These are phyloP conservation scores for Termitomyces sp. DNA, from an alignment of 768 basidiomycete genomes.

Conservation along the genomic window DNA sequence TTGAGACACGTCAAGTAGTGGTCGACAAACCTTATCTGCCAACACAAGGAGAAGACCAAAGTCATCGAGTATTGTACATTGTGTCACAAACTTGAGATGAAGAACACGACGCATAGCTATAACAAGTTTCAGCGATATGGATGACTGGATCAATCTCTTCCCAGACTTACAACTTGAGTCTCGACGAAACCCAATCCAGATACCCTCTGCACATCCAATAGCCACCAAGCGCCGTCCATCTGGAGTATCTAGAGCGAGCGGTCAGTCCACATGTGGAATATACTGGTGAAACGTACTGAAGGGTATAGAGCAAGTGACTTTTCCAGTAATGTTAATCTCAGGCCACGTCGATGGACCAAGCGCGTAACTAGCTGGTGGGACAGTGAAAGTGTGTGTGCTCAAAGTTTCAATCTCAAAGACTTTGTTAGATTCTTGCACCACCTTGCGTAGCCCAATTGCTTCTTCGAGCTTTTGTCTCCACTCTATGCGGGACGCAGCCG, in stretches of 20 bases:
- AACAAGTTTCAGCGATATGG: constrained; percentile 28
- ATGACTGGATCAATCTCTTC: background rate
- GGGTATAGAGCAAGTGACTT: constrained; percentile 92
- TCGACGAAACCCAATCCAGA: constrained; percentile 91
- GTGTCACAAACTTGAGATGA: constrained; percentile 88
- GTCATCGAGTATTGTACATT: constrained; percentile 92
- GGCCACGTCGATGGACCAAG: constrained; percentile 54
- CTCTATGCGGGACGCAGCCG: constrained; percentile 62
- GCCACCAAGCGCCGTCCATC: constrained; percentile 83
- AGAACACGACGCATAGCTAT: constrained; percentile 87
- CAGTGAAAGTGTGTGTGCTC: constrained; percentile 82
- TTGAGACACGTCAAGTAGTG: constrained; percentile 22
- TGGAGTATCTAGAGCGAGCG: constrained; percentile 58
- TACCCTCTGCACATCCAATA: constrained; percentile 88
- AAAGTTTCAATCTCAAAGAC: constrained; percentile 93
- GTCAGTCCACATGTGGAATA: background rate
- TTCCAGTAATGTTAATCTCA: constrained; percentile 72
- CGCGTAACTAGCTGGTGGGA: constrained; percentile 57
- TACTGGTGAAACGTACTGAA: constrained; percentile 56
- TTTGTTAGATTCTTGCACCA: constrained; percentile 89
- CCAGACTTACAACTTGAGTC: constrained; percentile 70
- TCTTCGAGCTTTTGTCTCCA: constrained; percentile 94
- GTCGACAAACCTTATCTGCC: constrained; percentile 72
- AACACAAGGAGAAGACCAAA: constrained; percentile 97
- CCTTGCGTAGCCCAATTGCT: constrained; percentile 78